A percentile compares a stretch with the other conserved stretches of the same genome.
phyloP scores from a whole-genome alignment of 1,284 basidiomycete species.

The Boletus semigastroideus region DNA sequence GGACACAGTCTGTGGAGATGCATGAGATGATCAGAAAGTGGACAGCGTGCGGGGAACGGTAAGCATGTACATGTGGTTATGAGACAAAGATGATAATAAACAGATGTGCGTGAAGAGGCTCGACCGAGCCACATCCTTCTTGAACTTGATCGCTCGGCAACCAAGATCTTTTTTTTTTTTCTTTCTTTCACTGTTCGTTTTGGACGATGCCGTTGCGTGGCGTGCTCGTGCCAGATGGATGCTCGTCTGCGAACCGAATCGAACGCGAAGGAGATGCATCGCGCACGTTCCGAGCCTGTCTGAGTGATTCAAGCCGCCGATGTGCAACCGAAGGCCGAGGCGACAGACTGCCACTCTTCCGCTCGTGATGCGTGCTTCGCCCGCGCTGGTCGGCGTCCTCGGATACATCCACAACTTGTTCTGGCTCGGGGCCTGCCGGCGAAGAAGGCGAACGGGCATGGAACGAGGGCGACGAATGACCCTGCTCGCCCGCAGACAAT shows the following conservation, averaged over 20 bases:
- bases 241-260: constrained; percentile 33
- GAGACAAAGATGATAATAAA: not conserved
- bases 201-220: constrained; percentile 17
- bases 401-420: constrained; percentile 1
- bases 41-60: not conserved
- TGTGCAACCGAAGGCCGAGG: constrained; percentile 27
- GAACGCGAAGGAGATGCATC: constrained; percentile 33
- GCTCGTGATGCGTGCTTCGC: constrained; percentile 14
- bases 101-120: not conserved
- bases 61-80: not conserved
- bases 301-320: constrained; percentile 33
- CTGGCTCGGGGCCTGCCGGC: constrained; percentile 1
- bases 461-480: not conserved
- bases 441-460: not conserved
- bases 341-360: constrained; percentile 12
- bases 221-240: constrained; percentile 17
- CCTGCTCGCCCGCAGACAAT: constrained; percentile 16
- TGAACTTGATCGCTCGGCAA: constrained; percentile 6
- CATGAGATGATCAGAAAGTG: not conserved
- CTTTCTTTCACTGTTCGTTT: constrained; percentile 9
- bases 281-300: constrained; percentile 16
- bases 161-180: not conserved
- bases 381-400: constrained; percentile 26
- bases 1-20: constrained; percentile 9
- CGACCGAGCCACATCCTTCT: too few species aligned